A percentile compares a stretch with the other conserved stretches of the same genome.
Conservation (phyloP, 192 early-diverging fungal species). For the Diversispora epigaea region DNA sequence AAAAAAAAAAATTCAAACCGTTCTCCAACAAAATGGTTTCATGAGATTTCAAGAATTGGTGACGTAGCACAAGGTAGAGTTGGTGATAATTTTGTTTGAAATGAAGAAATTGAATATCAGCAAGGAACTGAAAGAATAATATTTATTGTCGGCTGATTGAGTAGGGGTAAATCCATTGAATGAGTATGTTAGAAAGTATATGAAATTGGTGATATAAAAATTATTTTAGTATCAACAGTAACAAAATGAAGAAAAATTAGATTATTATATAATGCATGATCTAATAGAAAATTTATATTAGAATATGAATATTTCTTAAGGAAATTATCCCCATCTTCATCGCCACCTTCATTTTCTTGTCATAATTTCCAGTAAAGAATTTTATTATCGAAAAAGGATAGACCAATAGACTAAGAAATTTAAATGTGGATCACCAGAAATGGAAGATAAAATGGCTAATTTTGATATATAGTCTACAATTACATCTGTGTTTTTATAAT, state of each 20-base stretch:
- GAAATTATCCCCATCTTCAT: neutral
- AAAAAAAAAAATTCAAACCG: too few relatives aligned
- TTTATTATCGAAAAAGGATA: slow-evolving; percentile 18
- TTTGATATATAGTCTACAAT: too few relatives aligned
- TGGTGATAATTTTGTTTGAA: too few relatives aligned
- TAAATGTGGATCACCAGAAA: slow-evolving; percentile 32
- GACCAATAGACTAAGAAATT: slow-evolving; percentile 9
- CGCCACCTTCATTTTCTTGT: neutral
- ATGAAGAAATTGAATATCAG: too few relatives aligned
- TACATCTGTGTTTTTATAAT: too few relatives aligned
- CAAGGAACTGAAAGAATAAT: too few relatives aligned
- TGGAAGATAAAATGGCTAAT: slow-evolving; percentile 30
- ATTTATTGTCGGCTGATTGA: too few relatives aligned
- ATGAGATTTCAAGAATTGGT: slow-evolving; percentile 23
- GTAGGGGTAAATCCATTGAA: too few relatives aligned
- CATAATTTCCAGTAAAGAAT: neutral
- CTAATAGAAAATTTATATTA: slow-evolving; percentile 26
- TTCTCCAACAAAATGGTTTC: too few relatives aligned
- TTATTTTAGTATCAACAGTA: neutral
- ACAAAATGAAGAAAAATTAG: neutral
- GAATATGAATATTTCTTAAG: slow-evolving; percentile 25
- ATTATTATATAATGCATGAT: slow-evolving; percentile 29
- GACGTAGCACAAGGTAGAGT: slow-evolving; percentile 27
- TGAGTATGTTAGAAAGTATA: too few relatives aligned
- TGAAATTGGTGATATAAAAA: too few relatives aligned